Percentiles rank a stretch among this genome's conserved stretches.
phyloP scores from a whole-genome alignment of 129 eudicot genomes.

The Lactuca saligna region DNA sequence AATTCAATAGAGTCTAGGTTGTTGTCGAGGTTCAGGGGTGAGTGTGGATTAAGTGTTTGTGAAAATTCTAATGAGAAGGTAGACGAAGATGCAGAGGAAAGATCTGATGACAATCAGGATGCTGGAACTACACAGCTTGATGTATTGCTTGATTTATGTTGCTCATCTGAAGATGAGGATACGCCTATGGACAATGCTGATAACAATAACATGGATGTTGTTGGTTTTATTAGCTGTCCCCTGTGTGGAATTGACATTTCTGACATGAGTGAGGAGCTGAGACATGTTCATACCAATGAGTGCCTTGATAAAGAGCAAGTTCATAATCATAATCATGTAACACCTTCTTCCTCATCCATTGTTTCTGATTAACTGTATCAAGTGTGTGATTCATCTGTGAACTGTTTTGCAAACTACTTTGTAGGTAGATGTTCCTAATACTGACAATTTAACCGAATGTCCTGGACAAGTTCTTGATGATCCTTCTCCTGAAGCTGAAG shows the following conservation, averaged over 20 bases:
- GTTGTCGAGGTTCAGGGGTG: conserved; percentile 32
- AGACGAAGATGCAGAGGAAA: conserved; percentile 21
- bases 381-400: conserved; percentile 1
- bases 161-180: conserved; percentile 42
- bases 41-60: conserved; percentile 29
- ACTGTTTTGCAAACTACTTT: conserved; percentile 20
- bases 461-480: conserved; percentile 55
- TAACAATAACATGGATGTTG: conserved; percentile 23
- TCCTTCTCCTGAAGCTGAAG: conserved; percentile 42
- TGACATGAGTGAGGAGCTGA: conserved; percentile 49
- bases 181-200: background rate
- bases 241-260: conserved; percentile 74
- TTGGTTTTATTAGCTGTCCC: conserved; percentile 55
- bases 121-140: conserved; percentile 51
- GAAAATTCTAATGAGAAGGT: conserved; percentile 31
- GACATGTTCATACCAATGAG: conserved; percentile 74
- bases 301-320: conserved; percentile 66
- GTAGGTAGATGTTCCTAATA: conserved; percentile 47
- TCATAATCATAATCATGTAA: conserved; percentile 32
- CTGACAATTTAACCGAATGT: conserved; percentile 30
- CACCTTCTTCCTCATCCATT: background rate
- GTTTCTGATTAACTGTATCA: background rate
- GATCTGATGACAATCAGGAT: conserved; percentile 33
- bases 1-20: conserved; percentile 56
- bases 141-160: conserved; percentile 71